Evolutionary conservation across 495 filamentous ascomycete species (phyloP).

Genomic region (Bacidia gigantensis): DNA sequence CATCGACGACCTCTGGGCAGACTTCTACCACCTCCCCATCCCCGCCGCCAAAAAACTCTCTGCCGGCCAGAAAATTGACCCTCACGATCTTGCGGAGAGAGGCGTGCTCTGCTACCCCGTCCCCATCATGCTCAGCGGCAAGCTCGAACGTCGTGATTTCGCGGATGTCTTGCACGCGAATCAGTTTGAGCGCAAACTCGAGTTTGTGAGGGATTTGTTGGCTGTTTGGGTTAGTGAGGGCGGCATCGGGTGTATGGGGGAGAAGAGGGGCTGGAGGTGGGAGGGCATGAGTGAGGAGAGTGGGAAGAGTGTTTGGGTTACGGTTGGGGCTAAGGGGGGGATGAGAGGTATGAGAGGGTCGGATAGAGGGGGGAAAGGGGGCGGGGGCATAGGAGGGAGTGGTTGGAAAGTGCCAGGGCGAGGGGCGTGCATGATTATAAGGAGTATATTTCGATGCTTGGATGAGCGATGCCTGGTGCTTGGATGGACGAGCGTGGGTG

Average conservation of each 20-base stretch:
- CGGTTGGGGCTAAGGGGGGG: conserved; percentile 66
- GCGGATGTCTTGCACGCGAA: conserved; percentile 58
- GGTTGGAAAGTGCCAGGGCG: neutral
- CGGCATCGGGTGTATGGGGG: conserved; percentile 46
- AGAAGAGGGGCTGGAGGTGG: conserved; percentile 42
- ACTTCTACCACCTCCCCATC: conserved; percentile 71
- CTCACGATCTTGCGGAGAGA: conserved; percentile 44
- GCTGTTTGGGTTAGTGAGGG: conserved; percentile 60
- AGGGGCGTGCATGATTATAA: neutral
- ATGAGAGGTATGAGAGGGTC: conserved; percentile 35
- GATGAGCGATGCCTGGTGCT: neutral
- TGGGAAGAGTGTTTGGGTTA: conserved; percentile 72
- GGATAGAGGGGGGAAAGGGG: neutral
- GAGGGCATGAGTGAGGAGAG: conserved; percentile 57
- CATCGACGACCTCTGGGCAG: conserved; percentile 57
- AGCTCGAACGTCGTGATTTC: conserved; percentile 22
- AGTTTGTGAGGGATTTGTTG: conserved; percentile 56
- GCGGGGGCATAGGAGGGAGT: conserved; percentile 11
- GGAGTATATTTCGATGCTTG: neutral
- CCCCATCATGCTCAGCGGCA: conserved; percentile 29
- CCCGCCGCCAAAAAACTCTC: conserved; percentile 51
- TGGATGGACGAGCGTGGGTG: neutral
- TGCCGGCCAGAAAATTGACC: conserved; percentile 47
- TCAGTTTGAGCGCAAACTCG: conserved; percentile 63
- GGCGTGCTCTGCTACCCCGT: conserved; percentile 49